These are phyloP conservation scores for Potentilla sterilis DNA, from an alignment of 306 rosid species.

Conservation along the genomic window DNA sequence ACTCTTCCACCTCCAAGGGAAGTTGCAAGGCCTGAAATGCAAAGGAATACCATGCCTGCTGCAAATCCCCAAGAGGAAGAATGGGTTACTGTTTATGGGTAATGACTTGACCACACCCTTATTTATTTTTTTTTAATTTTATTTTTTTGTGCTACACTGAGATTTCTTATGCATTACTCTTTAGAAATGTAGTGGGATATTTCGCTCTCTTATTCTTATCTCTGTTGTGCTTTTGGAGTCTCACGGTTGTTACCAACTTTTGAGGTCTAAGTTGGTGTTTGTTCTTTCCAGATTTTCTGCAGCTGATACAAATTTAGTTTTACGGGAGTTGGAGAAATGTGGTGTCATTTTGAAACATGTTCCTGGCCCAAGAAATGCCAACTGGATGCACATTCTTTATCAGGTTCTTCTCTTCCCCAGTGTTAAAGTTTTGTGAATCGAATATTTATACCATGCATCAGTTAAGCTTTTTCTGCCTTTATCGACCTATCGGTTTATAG, in stretches of 20 bases:
- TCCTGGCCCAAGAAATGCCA: constrained; percentile 91
- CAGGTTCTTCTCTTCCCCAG: constrained; percentile 49
- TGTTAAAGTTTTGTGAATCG: constrained; percentile 3
- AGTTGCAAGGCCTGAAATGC: constrained; percentile 88
- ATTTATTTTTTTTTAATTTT: neutral
- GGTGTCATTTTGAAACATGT: constrained; percentile 90
- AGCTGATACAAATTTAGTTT: constrained; percentile 73
- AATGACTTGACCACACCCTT: constrained; percentile 32
- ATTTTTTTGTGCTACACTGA: too few species aligned
- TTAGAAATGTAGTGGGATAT: neutral
- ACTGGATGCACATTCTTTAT: constrained; percentile 92
- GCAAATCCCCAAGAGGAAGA: constrained; percentile 83
- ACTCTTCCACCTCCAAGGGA: constrained; percentile 86
- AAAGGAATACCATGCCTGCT: constrained; percentile 63
- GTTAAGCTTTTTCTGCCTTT: neutral
- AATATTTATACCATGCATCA: neutral
- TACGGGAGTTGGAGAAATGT: constrained; percentile 96
- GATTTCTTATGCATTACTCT: neutral
- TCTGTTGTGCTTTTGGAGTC: neutral
- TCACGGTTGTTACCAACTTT: neutral
- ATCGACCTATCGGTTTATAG: neutral
- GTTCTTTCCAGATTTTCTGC: constrained; percentile 72
- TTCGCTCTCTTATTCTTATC: neutral
- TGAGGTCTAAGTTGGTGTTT: neutral
- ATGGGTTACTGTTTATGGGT: constrained; percentile 98